Conservation (phyloP, 176 grass and related monocot genomes). For the Guadua angustifolia region DNA sequence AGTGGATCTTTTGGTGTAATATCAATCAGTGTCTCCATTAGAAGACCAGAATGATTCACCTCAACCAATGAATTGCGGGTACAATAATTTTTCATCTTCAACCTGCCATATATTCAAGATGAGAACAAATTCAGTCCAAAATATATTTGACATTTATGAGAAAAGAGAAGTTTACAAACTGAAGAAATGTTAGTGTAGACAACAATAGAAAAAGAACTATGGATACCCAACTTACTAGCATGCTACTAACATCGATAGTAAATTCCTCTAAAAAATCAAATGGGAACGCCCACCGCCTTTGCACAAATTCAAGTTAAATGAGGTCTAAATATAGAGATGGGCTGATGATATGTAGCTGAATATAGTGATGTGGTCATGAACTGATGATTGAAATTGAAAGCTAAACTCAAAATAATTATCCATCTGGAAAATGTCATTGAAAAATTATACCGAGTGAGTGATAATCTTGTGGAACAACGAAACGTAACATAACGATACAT, state of each 20-base stretch:
- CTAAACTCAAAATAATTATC: neutral
- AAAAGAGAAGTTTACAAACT: neutral
- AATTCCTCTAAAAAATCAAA: neutral
- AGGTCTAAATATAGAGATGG: neutral
- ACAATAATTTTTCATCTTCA: slow-evolving; percentile 93
- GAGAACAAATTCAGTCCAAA: slow-evolving; percentile 14
- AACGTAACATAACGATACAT: slow-evolving; percentile 16
- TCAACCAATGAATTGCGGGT: slow-evolving; percentile 85
- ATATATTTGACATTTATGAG: neutral
- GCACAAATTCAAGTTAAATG: neutral
- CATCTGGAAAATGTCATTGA: neutral
- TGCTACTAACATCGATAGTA: neutral
- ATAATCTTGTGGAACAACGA: neutral
- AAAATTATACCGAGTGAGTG: slow-evolving; percentile 9
- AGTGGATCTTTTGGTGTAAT: slow-evolving; percentile 88
- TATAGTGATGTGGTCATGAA: neutral
- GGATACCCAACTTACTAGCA: slow-evolving; percentile 7
- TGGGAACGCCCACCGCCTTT: neutral
- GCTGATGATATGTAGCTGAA: neutral
- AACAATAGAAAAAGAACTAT: neutral
- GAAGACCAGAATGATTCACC: slow-evolving; percentile 96
- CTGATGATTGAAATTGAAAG: neutral
- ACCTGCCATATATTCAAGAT: slow-evolving; percentile 52
- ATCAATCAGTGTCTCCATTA: slow-evolving; percentile 97
- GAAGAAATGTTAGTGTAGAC: neutral